A percentile compares a stretch with the other conserved stretches of the same genome.
These are phyloP conservation scores for Cyclocybe aegerita DNA, from an alignment of 768 basidiomycete species.

Conservation along the genomic window DNA sequence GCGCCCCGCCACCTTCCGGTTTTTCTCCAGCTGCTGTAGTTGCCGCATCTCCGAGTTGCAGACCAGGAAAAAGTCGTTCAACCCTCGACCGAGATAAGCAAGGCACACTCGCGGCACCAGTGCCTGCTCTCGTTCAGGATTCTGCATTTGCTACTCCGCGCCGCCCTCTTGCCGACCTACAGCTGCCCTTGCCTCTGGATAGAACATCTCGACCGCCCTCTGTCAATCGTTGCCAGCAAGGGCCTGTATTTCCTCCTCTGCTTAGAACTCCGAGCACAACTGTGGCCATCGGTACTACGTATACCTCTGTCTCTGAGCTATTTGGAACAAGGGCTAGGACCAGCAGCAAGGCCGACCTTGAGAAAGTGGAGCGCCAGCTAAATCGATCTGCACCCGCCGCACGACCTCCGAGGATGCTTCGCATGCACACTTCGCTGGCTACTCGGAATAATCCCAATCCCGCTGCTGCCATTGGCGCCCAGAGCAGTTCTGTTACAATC, in stretches of 20 bases:
- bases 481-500: no score
- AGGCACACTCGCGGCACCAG: slow-evolving; percentile 1
- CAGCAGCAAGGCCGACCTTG: no score
- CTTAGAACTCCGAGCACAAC: background rate
- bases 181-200: background rate
- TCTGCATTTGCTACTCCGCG: slow-evolving; percentile 11
- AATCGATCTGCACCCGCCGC: background rate
- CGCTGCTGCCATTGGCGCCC: no score
- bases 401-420: slow-evolving; percentile 17
- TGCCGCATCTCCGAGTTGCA: no score
- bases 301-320: background rate
- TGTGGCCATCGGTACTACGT: background rate
- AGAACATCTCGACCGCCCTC: background rate
- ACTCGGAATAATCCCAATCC: background rate
- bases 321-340: background rate
- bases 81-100: background rate
- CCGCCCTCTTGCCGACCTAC: slow-evolving; percentile 10
- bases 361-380: no score
- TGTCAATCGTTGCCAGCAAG: background rate
- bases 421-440: slow-evolving; percentile 1
- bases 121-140: no score
- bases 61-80: background rate
- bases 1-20: no score
- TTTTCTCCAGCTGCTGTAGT: no score
- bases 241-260: background rate